Evolutionary conservation across 345 rosid genomes (phyloP).

Genomic region (Eucalyptus caleyi): DNA sequence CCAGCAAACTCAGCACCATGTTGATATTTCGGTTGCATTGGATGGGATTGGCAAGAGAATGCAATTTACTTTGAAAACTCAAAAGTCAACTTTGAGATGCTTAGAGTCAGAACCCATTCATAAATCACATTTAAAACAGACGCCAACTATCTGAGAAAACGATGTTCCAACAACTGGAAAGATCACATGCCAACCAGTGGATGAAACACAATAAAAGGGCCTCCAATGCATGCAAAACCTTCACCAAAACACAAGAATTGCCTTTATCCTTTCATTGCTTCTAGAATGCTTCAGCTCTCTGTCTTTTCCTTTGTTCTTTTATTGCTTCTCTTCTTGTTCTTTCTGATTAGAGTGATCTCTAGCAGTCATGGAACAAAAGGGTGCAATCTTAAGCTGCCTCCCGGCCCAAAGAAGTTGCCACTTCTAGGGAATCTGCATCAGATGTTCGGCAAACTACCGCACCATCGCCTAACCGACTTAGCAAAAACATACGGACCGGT

Average conservation of each 20-base stretch:
- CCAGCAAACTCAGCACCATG: not conserved
- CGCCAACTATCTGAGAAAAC: not conserved
- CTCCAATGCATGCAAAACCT: not conserved
- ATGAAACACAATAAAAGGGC: not conserved
- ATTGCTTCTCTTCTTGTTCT: not conserved
- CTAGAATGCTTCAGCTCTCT: not conserved
- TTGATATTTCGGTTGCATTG: not conserved
- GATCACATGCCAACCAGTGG: not conserved
- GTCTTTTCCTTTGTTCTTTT: not conserved
- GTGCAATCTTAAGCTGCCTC: not conserved
- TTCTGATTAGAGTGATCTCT: not conserved
- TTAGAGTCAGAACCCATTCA: not conserved
- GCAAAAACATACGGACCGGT: not conserved
- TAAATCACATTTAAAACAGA: not conserved
- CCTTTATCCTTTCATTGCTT: not conserved
- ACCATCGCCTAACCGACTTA: not conserved
- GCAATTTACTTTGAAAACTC: not conserved
- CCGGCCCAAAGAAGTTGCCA: not conserved
- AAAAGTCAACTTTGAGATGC: not conserved
- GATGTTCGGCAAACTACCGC: not conserved
- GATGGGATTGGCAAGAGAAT: not conserved
- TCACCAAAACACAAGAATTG: not conserved
- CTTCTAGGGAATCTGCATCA: not conserved
- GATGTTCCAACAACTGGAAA: not conserved
- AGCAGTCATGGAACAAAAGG: not conserved